Evolutionary conservation across 2,329 filamentous ascomycete genomes (phyloP).

Genomic region (Knoxdaviesia proteae): DNA sequence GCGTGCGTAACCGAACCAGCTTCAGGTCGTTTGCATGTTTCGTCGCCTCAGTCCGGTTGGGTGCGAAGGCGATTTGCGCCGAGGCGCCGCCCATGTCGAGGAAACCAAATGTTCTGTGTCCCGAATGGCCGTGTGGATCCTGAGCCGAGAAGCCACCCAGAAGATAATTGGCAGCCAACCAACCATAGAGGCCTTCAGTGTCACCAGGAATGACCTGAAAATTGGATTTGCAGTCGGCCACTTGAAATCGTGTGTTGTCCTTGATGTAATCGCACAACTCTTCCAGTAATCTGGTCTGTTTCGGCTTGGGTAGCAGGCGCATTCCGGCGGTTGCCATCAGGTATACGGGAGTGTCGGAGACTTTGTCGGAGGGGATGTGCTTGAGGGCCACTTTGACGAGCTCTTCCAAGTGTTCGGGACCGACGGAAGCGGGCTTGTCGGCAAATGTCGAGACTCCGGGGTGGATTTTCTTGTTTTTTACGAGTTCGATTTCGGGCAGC

Average conservation of each 20-base stretch:
- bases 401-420: conserved; percentile 57
- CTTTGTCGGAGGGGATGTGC: conserved; percentile 54
- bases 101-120: conserved; percentile 89
- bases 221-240: conserved; percentile 78
- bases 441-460: conserved; percentile 87
- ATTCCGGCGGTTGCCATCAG: conserved; percentile 92
- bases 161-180: conserved; percentile 92
- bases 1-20: conserved; percentile 60
- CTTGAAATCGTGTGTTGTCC: conserved; percentile 54
- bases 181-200: conserved; percentile 89
- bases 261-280: conserved; percentile 70
- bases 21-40: conserved; percentile 84
- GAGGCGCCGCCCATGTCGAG: conserved; percentile 97
- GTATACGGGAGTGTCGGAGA: conserved; percentile 76
- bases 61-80: conserved; percentile 92
- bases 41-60: conserved; percentile 72
- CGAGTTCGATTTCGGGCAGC: conserved; percentile 63
- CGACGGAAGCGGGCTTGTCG: conserved; percentile 52
- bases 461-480: conserved; percentile 81
- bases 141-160: conserved; percentile 76
- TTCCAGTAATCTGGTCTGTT: conserved; percentile 52
- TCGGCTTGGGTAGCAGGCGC: conserved; percentile 55
- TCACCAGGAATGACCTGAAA: conserved; percentile 91
- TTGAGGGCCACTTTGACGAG: conserved; percentile 67
- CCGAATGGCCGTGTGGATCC: conserved; percentile 60